Conservation (phyloP, 2,329 filamentous ascomycete genomes). For the Curvularia lunata region DNA sequence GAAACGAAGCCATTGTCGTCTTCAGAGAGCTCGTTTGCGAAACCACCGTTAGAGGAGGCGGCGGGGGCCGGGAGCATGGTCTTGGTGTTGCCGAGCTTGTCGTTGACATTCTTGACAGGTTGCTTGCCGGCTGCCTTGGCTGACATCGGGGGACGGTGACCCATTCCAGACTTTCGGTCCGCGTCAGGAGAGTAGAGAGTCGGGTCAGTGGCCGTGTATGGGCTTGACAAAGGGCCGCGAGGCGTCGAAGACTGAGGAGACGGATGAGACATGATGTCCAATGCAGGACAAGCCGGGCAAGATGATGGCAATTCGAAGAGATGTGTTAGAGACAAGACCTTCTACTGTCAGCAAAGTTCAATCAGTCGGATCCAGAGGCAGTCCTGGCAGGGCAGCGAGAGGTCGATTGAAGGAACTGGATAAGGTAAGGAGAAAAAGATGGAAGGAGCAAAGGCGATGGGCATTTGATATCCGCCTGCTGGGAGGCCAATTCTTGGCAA, state of each 20-base stretch:
- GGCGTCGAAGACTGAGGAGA: constrained; percentile 33
- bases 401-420: neutral
- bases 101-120: constrained; percentile 9
- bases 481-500: neutral
- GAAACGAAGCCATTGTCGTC: constrained; percentile 30
- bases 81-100: constrained; percentile 16
- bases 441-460: constrained; percentile 20
- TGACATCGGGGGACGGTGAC: constrained; percentile 23
- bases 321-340: constrained; percentile 20
- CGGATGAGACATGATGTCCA: constrained; percentile 35
- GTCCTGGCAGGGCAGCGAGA: no score
- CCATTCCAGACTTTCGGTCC: constrained; percentile 23
- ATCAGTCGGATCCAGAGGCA: no score
- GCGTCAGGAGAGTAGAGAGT: constrained; percentile 39
- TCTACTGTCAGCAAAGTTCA: neutral
- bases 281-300: constrained; percentile 9
- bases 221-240: constrained; percentile 32
- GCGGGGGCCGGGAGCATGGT: constrained; percentile 22
- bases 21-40: constrained; percentile 38
- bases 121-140: constrained; percentile 17
- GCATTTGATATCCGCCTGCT: constrained; percentile 18
- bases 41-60: constrained; percentile 24
- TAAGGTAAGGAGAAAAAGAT: constrained; percentile 1
- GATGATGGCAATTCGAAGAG: constrained; percentile 22
- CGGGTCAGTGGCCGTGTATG: constrained; percentile 36